Percentiles rank a stretch among this genome's conserved stretches.
These are phyloP conservation scores for Crithidia fasciculata DNA, from an alignment of 208 protist species.

Conservation along the genomic window DNA sequence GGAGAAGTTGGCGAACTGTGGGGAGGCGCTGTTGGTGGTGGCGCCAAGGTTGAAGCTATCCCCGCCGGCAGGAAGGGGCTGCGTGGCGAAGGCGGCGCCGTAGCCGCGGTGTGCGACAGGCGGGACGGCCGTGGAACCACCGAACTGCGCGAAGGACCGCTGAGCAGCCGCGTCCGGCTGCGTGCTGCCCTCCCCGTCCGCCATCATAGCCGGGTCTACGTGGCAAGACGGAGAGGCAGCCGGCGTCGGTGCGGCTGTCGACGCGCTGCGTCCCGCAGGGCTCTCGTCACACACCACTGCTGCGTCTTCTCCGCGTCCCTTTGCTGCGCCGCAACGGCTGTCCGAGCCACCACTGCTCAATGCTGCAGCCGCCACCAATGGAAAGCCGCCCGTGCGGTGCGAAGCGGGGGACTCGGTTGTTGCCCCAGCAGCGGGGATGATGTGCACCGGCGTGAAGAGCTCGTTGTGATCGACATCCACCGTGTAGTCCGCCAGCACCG, in stretches of 20 bases:
- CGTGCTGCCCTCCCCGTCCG: too few species aligned
- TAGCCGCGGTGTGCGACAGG: too few species aligned
- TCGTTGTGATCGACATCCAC: constrained; percentile 70
- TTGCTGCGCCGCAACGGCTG: not conserved
- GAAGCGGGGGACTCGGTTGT: not conserved
- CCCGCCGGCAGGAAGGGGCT: not conserved
- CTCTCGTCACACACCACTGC: not conserved
- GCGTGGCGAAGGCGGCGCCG: not conserved
- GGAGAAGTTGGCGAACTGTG: constrained; percentile 14
- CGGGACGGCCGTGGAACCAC: too few species aligned
- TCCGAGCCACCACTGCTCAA: not conserved
- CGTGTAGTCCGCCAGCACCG: constrained; percentile 63
- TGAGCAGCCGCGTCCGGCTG: too few species aligned
- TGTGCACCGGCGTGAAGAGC: constrained; percentile 47
- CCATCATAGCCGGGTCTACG: not conserved
- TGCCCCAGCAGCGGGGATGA: constrained; percentile 21
- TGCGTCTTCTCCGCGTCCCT: not conserved
- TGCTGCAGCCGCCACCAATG: not conserved
- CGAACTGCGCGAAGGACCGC: too few species aligned
- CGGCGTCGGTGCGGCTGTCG: constrained; percentile 1
- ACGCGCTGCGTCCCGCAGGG: not conserved
- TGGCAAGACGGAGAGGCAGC: not conserved
- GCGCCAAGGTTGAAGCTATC: not conserved
- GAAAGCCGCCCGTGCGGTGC: not conserved
- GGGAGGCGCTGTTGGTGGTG: not conserved